Percentiles rank a stretch among this genome's conserved stretches.
phyloP scores from a whole-genome alignment of 208 protist species.

The Trypanosoma scelopori region DNA sequence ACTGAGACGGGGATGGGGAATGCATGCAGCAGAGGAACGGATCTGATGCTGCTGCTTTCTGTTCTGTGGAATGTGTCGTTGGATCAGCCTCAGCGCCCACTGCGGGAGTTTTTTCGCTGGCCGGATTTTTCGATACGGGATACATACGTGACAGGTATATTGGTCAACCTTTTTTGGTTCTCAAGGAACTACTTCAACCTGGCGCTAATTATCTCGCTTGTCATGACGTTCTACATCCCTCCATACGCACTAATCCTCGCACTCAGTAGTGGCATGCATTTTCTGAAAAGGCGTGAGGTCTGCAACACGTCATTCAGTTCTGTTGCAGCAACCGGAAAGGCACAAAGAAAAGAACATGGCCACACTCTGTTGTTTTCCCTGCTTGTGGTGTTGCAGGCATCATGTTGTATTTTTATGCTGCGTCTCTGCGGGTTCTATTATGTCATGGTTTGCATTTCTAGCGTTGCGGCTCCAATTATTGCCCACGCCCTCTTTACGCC shows the following conservation, averaged over 20 bases:
- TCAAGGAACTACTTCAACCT: conserved; percentile 39
- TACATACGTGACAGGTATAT: conserved; percentile 20
- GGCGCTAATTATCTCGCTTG: conserved; percentile 13
- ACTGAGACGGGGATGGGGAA: neutral
- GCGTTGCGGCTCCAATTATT: conserved; percentile 19
- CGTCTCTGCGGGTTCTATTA: conserved; percentile 25
- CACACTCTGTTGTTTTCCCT: neutral
- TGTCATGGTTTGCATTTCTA: conserved; percentile 17
- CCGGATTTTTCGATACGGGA: conserved; percentile 25
- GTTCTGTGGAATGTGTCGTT: conserved; percentile 17
- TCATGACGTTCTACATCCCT: conserved; percentile 15
- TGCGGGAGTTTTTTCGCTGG: conserved; percentile 21
- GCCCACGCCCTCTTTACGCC: conserved; percentile 39
- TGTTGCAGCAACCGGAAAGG: neutral
- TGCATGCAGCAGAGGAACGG: neutral
- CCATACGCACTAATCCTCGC: conserved; percentile 11
- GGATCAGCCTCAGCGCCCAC: conserved; percentile 18
- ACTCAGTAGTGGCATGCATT: conserved; percentile 16
- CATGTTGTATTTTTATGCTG: conserved; percentile 21
- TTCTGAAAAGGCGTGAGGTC: conserved; percentile 3
- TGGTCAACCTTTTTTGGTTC: conserved; percentile 42
- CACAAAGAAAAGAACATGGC: neutral
- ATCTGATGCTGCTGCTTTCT: conserved; percentile 10
- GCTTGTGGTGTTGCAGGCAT: conserved; percentile 16
- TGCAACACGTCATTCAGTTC: neutral